These are phyloP conservation scores for Ceratocystis cubensis DNA, from an alignment of 2,329 filamentous ascomycete genomes.

Conservation along the genomic window DNA sequence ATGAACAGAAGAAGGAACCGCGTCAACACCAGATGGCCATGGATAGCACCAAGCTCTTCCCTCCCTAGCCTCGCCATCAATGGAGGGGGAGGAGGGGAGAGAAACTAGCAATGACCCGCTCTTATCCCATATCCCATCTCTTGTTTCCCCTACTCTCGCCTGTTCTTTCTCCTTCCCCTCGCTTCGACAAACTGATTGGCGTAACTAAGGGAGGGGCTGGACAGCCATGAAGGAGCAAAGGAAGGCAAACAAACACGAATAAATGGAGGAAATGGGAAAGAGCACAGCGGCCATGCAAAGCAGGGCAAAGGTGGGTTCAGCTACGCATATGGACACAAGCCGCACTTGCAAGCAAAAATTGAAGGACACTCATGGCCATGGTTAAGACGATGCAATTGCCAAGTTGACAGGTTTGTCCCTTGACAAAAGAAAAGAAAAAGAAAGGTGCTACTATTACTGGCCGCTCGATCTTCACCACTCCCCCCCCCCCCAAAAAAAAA, in stretches of 20 bases:
- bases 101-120: background rate
- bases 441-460: too few relatives aligned
- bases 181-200: background rate
- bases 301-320: background rate
- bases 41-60: background rate
- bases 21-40: background rate
- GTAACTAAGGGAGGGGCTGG: slow-evolving; percentile 6
- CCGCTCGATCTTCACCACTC: too few relatives aligned
- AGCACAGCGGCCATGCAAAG: background rate
- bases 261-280: background rate
- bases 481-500: too few relatives aligned
- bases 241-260: background rate
- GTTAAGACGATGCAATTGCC: too few relatives aligned
- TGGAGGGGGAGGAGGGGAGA: background rate
- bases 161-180: slow-evolving; percentile 7
- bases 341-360: too few relatives aligned
- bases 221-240: background rate
- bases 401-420: too few relatives aligned
- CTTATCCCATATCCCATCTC: background rate
- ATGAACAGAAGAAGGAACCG: background rate
- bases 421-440: too few relatives aligned
- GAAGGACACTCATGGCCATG: too few relatives aligned
- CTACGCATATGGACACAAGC: background rate
- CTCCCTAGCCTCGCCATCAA: background rate
- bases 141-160: background rate